phyloP scores from a whole-genome alignment of 345 rosid species.

The Gossypium turneri region DNA sequence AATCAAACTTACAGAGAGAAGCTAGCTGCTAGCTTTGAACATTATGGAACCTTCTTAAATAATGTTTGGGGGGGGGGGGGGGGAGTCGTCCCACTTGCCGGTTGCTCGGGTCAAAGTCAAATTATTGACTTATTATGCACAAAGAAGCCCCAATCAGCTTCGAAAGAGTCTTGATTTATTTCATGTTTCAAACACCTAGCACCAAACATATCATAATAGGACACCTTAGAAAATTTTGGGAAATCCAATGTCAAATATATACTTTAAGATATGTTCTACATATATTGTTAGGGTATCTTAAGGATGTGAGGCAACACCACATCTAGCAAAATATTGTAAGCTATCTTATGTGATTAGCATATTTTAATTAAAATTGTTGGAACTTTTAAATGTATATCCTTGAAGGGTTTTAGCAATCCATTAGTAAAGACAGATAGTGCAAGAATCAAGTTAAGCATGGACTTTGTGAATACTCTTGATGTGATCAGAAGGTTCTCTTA shows the following conservation, averaged over 20 bases:
- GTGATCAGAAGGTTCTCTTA: no score
- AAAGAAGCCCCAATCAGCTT: background rate
- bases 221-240: background rate
- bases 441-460: no score
- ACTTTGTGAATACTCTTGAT: no score
- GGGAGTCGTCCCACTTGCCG: background rate
- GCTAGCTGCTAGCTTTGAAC: background rate
- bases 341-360: no score
- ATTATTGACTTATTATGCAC: background rate
- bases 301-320: no score
- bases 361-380: no score
- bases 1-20: background rate
- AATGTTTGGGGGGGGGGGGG: background rate
- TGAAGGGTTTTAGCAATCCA: no score
- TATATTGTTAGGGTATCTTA: no score
- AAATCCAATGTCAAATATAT: background rate
- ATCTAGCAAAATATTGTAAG: no score
- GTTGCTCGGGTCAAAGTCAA: slow-evolving; percentile 17
- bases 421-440: no score
- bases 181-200: background rate
- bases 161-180: background rate
- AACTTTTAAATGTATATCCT: no score
- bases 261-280: no score
- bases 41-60: background rate
- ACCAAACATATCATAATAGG: background rate